Base-by-base conservation (phyloP, 257 asterid genomes). In the Ehretia macrophylla region DNA sequence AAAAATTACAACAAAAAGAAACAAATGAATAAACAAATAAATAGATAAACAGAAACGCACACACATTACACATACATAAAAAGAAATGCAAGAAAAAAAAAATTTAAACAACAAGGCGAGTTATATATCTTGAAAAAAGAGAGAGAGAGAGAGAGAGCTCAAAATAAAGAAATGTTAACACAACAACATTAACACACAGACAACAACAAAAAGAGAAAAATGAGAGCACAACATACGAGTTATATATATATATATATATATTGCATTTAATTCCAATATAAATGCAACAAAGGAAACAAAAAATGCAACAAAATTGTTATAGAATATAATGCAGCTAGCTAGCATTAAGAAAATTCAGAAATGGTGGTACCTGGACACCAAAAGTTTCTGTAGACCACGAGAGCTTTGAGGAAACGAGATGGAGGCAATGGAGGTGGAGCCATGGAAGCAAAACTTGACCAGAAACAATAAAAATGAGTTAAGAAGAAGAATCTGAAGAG, bases 371-470 rank as follows among this genome's bases (percentile, higher is more conserved):
- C 73, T 56, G 17, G 35, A 40, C 32, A 58, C 20, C 56, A 16
- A 51, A 57, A 20, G 67, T 68, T 76, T 1, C 61, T 40, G 70
- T 23, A 76, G 23, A 72, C 64, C 21, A 72, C 71, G n/a, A 72
- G 75, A 49, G 65, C 78, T 32, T 62, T 64, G 65, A 75, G 65
- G 38, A 64, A 38, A 48, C 55, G 56, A 16, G 55, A 9, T 45
- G 51, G 37, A 17, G 59, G 21, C 5, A 65, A 66, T 17, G 48
- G 18, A 11, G 64, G n/a, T 11, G 76, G 48, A 63, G 69, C 71
- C 80, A 70, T 75, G 23, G 58, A 27, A 38, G 11, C 32, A 32
- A 14, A 13, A 19, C 4, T 49, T 10, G 10, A 49, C 10, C 51
- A 16, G 48, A 17, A 42, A 56, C 6, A 18, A 18, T 37, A 14